Evolutionary conservation across 2,329 filamentous ascomycete species (phyloP).

Genomic region (Aspergillus fischeri): DNA sequence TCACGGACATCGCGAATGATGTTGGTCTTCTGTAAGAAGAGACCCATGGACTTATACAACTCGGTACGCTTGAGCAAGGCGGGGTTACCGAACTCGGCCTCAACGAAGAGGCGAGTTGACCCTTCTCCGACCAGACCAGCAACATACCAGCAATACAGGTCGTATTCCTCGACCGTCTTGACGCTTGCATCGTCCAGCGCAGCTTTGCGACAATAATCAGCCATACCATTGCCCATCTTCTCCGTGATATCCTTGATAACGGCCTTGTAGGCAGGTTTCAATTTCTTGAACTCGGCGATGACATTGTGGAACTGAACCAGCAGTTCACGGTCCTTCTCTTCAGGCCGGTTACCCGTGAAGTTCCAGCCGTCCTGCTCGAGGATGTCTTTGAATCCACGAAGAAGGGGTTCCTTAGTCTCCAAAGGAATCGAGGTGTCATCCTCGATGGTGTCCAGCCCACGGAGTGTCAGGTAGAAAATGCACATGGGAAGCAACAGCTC

Average conservation of each 20-base stretch:
- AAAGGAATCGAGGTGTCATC: constrained; percentile 93
- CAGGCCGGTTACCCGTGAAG: constrained; percentile 76
- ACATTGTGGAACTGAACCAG: constrained; percentile 89
- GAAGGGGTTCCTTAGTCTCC: constrained; percentile 75
- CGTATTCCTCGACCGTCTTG: constrained; percentile 80
- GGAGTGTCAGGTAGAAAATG: constrained; percentile 88
- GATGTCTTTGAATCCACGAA: constrained; percentile 75
- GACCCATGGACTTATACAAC: constrained; percentile 91
- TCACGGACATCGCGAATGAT: constrained; percentile 95
- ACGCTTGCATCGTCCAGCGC: constrained; percentile 77
- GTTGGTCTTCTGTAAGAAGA: constrained; percentile 97
- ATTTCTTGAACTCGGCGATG: constrained; percentile 77
- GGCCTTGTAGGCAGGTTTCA: constrained; percentile 76
- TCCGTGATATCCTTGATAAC: constrained; percentile 91
- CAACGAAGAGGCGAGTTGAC: constrained; percentile 82
- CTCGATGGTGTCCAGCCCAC: constrained; percentile 95
- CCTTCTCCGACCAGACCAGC: constrained; percentile 98
- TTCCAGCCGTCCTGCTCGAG: constrained; percentile 86
- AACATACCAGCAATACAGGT: constrained; percentile 96
- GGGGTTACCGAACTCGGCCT: constrained; percentile 79
- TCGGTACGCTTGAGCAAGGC: constrained; percentile 72
- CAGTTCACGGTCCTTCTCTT: constrained; percentile 91
- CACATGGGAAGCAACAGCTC: constrained; percentile 86
- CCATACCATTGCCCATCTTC: constrained; percentile 98
- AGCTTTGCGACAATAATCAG: constrained; percentile 83